These are phyloP conservation scores for Aeschynomene evenia DNA, from an alignment of 306 rosid genomes.

Conservation along the genomic window DNA sequence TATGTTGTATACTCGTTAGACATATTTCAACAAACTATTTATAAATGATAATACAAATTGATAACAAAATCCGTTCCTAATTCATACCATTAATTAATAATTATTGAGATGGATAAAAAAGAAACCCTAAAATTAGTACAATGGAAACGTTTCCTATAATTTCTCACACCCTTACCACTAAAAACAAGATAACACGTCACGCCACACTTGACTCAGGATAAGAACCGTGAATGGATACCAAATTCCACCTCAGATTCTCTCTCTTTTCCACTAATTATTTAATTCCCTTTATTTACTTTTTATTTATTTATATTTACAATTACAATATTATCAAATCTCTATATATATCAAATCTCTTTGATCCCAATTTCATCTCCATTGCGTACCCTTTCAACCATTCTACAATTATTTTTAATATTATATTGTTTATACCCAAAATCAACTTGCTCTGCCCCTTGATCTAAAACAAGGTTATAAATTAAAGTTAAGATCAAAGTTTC, in stretches of 20 bases:
- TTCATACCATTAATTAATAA: too few species aligned
- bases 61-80: too few species aligned
- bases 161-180: neutral
- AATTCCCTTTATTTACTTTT: neutral
- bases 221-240: conserved; percentile 29
- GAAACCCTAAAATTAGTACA: too few species aligned
- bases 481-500: neutral
- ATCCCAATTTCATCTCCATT: neutral
- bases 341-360: neutral
- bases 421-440: too few species aligned
- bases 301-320: neutral
- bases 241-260: neutral
- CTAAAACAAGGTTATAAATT: neutral
- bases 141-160: neutral
- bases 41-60: too few species aligned
- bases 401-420: neutral
- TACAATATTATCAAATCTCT: neutral
- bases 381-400: neutral
- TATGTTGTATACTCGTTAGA: too few species aligned
- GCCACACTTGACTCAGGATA: conserved; percentile 48
- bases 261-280: conserved; percentile 9
- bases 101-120: too few species aligned
- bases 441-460: conserved; percentile 40
- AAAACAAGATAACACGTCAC: conserved; percentile 48
- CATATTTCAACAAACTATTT: too few species aligned